These are phyloP conservation scores for Nemania sp. DNA, from an alignment of 2,329 filamentous ascomycete genomes.

Conservation along the genomic window DNA sequence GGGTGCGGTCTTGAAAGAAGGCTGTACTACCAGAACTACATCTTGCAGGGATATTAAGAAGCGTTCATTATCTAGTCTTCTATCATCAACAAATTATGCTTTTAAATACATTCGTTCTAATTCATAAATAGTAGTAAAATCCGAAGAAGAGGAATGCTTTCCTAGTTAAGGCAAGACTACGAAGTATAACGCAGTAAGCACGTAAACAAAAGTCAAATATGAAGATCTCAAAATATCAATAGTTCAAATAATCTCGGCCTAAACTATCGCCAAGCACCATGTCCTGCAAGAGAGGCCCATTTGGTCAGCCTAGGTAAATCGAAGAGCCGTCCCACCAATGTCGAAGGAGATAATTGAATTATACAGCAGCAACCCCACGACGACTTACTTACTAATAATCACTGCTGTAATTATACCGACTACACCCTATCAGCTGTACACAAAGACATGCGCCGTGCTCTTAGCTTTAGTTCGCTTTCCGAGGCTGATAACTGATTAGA, in stretches of 20 bases:
- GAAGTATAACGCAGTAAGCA: neutral
- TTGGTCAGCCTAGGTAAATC: neutral
- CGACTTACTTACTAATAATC: neutral
- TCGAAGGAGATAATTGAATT: neutral
- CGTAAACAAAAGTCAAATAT: neutral
- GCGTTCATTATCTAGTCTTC: neutral
- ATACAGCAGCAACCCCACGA: neutral
- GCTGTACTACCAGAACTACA: neutral
- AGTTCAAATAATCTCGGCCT: neutral
- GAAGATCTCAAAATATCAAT: neutral
- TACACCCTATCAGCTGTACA: neutral
- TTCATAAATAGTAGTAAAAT: neutral
- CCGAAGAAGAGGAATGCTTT: neutral
- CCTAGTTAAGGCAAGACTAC: neutral
- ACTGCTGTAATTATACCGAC: neutral
- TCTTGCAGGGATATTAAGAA: neutral
- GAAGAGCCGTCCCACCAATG: neutral
- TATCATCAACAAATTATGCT: neutral
- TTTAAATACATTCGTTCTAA: neutral
- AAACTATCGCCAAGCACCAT: neutral
- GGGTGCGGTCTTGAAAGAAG: neutral
- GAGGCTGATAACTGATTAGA: neutral
- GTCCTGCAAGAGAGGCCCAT: neutral
- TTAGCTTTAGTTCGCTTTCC: conserved; percentile 5
- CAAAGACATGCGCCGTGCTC: neutral